Evolutionary conservation across 352 stramenopile genomes (phyloP).

Genomic region (Phytopythium cucurbitacearum): DNA sequence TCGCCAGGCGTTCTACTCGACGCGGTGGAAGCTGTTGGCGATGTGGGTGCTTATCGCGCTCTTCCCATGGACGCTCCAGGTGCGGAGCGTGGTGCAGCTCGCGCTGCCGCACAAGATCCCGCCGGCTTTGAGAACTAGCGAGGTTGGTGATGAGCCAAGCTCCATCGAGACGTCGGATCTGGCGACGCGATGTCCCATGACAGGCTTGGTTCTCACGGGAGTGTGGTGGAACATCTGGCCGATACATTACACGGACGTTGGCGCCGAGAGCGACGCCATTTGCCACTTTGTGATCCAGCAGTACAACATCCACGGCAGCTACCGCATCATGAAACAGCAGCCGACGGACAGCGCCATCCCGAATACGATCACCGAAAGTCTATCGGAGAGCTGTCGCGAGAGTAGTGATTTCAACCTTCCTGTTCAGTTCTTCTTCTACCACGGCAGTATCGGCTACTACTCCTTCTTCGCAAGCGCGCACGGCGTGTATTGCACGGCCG

Average conservation of each 20-base stretch:
- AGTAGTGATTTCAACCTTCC: not conserved
- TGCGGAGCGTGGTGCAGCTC: not conserved
- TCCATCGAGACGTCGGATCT: not conserved
- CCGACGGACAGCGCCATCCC: not conserved
- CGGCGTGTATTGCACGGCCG: slow-evolving; percentile 5
- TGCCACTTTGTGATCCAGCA: slow-evolving; percentile 19
- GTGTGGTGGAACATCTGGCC: slow-evolving; percentile 17
- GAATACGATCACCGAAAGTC: not conserved
- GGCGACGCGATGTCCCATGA: slow-evolving; percentile 4
- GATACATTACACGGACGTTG: slow-evolving; percentile 15
- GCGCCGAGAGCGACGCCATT: slow-evolving; percentile 1
- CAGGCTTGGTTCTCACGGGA: slow-evolving; percentile 8
- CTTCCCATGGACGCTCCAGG: not conserved
- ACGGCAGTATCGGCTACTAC: slow-evolving; percentile 13
- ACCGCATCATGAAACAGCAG: slow-evolving; percentile 3
- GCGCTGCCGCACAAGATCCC: not conserved
- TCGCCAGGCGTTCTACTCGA: not conserved
- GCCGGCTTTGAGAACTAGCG: not conserved
- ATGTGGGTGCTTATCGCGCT: not conserved
- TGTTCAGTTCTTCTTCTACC: slow-evolving; percentile 14
- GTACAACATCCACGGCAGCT: slow-evolving; percentile 5
- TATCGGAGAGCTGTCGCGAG: not conserved
- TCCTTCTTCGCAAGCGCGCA: slow-evolving; percentile 1
- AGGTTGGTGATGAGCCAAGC: not conserved
- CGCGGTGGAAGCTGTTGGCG: not conserved